Evolutionary conservation across 2,329 filamentous ascomycete species (phyloP), one percentile per base, ranked within the genome.

Genomic region (Elsinoe necatrix): DNA sequence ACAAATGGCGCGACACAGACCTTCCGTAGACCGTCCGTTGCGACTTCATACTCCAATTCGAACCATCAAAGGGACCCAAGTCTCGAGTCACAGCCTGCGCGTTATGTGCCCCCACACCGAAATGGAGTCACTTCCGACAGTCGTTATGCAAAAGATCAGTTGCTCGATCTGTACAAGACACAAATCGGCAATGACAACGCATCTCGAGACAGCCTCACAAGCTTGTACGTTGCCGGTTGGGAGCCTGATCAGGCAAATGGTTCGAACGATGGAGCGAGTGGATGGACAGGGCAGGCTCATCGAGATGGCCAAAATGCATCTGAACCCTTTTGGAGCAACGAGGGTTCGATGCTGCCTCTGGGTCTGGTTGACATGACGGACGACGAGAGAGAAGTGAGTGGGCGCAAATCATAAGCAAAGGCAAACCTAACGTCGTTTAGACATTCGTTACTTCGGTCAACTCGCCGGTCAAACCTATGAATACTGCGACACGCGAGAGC

Each of bases 241-340:
- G 85, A 89, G 68, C 88, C 90, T 25, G 81, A 83, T 58, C 80
- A 83, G 52, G 74, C 82, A 39, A 90, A 89, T 63, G 83, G 85
- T 29, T 23, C 14, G 25, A 37, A 20, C 18, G 54, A 47, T 23
- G 65, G 68, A 65, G 78, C 70, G 65, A 75, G 65, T 50, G 67
- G 69, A 23, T 80, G 81, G 55, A 95, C 89, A 89, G 87, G 87
- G 70, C 79, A 81, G 58, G 90, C 96, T 62, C 80, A 72, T 58
- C 86, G 89, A 68, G 83, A 86, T 61, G 76, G 80, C 61, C 84
- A 84, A 58, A 82, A 87, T 66, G 90, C 92, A 43, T 88, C 91
- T n/a, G 89, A 93, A 61, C 82, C 92, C 41, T 97, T 91, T 70
- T 98, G 92, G 93, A 88, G 95, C 67, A 73, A 80, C 58, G 79